Evolutionary conservation across 208 protist genomes (phyloP).

Genomic region (Leishmania guyanensis): DNA sequence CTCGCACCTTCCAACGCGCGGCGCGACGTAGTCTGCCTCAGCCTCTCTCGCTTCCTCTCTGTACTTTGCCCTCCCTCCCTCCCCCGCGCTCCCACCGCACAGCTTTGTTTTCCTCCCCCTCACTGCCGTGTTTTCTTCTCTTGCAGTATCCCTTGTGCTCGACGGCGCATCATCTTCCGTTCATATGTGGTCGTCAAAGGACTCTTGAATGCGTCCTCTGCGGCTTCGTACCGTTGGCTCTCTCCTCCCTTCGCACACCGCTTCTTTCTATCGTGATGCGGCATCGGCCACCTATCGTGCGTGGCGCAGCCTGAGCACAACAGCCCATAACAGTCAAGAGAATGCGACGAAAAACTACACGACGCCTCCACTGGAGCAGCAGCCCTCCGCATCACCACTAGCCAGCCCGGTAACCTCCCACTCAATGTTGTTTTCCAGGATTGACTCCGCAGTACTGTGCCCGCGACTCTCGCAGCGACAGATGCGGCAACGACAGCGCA

Average conservation of each 20-base stretch:
- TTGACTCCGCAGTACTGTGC: slow-evolving; percentile 1
- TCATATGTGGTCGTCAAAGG: not conserved
- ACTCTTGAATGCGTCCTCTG: slow-evolving; percentile 2
- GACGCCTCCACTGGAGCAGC: not conserved
- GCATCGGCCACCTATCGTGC: not conserved
- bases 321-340: no score
- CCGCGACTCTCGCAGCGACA: slow-evolving; percentile 33
- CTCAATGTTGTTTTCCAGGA: not conserved
- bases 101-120: not conserved
- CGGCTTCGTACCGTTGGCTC: not conserved
- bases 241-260: not conserved
- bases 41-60: not conserved
- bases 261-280: not conserved
- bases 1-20: not conserved
- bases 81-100: not conserved
- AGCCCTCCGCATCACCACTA: not conserved
- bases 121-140: not conserved
- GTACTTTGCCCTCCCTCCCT: not conserved
- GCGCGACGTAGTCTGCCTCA: not conserved
- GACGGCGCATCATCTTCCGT: not conserved
- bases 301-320: not conserved
- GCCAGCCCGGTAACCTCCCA: not conserved
- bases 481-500: slow-evolving; percentile 49
- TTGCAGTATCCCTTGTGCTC: not conserved
- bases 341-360: not conserved